Percentiles rank a stretch among this genome's conserved stretches.
phyloP scores from a whole-genome alignment of 768 basidiomycete species.

The Obba rivulosa region DNA sequence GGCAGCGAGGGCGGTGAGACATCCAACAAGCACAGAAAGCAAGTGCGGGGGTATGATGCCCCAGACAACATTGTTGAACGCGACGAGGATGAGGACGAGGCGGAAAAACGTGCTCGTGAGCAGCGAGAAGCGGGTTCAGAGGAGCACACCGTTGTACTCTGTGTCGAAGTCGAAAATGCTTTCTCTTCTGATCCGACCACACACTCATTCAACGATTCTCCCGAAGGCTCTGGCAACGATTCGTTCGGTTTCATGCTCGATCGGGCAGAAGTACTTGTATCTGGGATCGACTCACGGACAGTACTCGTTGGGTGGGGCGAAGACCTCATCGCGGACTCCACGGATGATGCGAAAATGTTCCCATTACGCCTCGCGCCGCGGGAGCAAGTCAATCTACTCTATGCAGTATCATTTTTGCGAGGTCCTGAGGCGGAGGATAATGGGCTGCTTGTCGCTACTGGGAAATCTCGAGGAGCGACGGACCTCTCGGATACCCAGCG shows the following conservation, averaged over 20 bases:
- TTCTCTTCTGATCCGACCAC: slow-evolving; percentile 5
- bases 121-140: slow-evolving; percentile 63
- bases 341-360: slow-evolving; percentile 38
- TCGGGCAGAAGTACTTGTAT: slow-evolving; percentile 67
- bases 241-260: slow-evolving; percentile 71
- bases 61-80: slow-evolving; percentile 2
- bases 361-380: slow-evolving; percentile 65
- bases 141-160: slow-evolving; percentile 84
- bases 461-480: not conserved
- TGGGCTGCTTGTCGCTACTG: not conserved
- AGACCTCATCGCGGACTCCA: slow-evolving; percentile 25
- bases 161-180: slow-evolving; percentile 85
- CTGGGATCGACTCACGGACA: slow-evolving; percentile 55
- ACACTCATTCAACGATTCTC: too few relatives aligned
- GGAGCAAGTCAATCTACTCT: slow-evolving; percentile 86
- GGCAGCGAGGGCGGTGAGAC: not conserved
- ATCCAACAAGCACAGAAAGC: not conserved
- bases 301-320: slow-evolving; percentile 48
- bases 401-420: slow-evolving; percentile 78
- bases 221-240: slow-evolving; percentile 22
- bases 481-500: slow-evolving; percentile 49
- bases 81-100: slow-evolving; percentile 41
- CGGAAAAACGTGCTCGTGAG: slow-evolving; percentile 25
- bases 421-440: slow-evolving; percentile 51
- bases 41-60: not conserved